A percentile compares a stretch with the other conserved stretches of the same genome.
phyloP scores from a whole-genome alignment of 768 basidiomycete genomes.

The Lactarius sp. region DNA sequence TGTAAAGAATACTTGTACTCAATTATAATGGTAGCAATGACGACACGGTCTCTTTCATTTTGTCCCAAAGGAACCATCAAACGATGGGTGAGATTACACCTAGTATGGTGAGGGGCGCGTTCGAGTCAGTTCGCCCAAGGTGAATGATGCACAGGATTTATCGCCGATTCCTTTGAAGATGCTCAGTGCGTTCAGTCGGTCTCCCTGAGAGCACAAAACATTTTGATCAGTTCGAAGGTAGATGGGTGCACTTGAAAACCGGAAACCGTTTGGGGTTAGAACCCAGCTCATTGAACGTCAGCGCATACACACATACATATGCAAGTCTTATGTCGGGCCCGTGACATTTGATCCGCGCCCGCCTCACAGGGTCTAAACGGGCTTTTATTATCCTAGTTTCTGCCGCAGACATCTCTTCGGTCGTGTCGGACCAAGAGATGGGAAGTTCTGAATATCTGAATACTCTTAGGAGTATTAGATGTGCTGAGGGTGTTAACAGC shows the following conservation, averaged over 20 bases:
- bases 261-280: slow-evolving; percentile 81
- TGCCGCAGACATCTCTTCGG: slow-evolving; percentile 88
- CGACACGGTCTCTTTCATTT: no score
- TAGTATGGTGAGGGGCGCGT: no score
- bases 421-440: slow-evolving; percentile 91
- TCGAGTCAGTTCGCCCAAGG: slow-evolving; percentile 79
- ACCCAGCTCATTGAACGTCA: slow-evolving; percentile 71
- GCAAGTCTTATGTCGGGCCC: background rate
- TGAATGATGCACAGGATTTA: slow-evolving; percentile 82
- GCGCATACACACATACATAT: slow-evolving; percentile 11
- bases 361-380: slow-evolving; percentile 63
- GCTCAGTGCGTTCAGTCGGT: slow-evolving; percentile 49
- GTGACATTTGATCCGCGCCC: background rate
- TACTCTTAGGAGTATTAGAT: no score
- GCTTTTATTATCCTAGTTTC: slow-evolving; percentile 87
- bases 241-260: slow-evolving; percentile 95
- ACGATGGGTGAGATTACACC: no score
- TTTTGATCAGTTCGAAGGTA: slow-evolving; percentile 44
- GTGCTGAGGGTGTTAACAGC: background rate
- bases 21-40: no score
- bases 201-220: background rate
- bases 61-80: no score
- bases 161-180: slow-evolving; percentile 94
- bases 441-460: slow-evolving; percentile 81
- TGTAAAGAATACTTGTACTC: no score